Evolutionary conservation across 2,329 filamentous ascomycete species (phyloP), one percentile per base, ranked within the genome.

Genomic region (Graphilbum sp.): DNA sequence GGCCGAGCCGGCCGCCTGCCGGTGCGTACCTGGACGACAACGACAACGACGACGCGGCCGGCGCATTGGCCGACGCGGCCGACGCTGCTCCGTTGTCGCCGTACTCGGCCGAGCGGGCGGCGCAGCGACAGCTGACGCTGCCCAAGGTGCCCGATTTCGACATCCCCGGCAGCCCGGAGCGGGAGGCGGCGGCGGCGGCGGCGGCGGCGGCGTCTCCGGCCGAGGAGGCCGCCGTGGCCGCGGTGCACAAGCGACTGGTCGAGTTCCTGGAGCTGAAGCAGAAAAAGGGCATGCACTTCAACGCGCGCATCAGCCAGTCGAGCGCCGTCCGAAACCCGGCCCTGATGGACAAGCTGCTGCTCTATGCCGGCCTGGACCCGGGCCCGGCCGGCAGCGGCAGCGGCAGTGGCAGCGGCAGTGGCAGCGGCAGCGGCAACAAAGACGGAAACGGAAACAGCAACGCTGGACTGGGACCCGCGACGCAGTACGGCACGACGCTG

Each of bases 211-310:
- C n/a, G n/a, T n/a, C n/a, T n/a, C n/a, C n/a, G n/a, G n/a, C n/a
- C n/a, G n/a, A n/a, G n/a, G n/a, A n/a, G n/a, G n/a, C 52, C 61
- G 16, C 47, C 58, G 32, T 56, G 46, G 3, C 46, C 43, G 49
- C 51, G 1, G 57, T 75, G 12, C 76, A 69, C 36, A 66, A 69
- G 46, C 86, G 84, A 49, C 79, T 88, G 47, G 67, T 73, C 44
- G 72, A 75, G 42, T 88, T 90, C 46, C 67, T 88, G 1, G 65
- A 72, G 34, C 66, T 88, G n/a, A 90, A 90, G 59, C 50, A 52
- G 29, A 75, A 72, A 50, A 72, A 78, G 45, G 77, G 77, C 5
- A 65, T 76, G 15, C 83, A 90, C 56, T 88, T 88, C 64, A 87
- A 90, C 54, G 64, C 74, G 48, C 76, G 79, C 43, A 62, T 90